phyloP scores from a whole-genome alignment of 768 basidiomycete species.

The Boletus eberwhitei region DNA sequence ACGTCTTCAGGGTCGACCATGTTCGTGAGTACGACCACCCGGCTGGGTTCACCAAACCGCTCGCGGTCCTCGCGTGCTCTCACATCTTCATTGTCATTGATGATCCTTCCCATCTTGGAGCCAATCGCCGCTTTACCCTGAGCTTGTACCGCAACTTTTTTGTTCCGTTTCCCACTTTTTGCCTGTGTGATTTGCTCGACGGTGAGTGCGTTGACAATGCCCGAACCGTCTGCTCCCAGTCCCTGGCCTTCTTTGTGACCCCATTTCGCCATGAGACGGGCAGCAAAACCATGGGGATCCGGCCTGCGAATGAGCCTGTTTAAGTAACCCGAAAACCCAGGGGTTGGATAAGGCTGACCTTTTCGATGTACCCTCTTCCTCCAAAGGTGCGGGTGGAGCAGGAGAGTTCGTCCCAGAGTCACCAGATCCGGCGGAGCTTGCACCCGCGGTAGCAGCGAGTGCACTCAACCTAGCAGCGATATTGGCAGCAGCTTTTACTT shows the following conservation, averaged over 20 bases:
- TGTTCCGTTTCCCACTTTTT: conserved; percentile 37
- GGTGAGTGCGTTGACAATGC: conserved; percentile 85
- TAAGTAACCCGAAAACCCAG: background rate
- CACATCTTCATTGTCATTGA: conserved; percentile 86
- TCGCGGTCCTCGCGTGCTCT: conserved; percentile 73
- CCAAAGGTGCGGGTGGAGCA: conserved; percentile 28
- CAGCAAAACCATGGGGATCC: conserved; percentile 75
- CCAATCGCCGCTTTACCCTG: conserved; percentile 41
- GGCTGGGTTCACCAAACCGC: conserved; percentile 84
- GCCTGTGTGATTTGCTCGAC: conserved; percentile 60
- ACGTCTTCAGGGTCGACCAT: conserved; percentile 84
- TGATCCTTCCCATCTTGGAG: conserved; percentile 81
- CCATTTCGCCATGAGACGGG: conserved; percentile 92
- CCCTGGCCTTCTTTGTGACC: conserved; percentile 95
- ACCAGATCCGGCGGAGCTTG: conserved; percentile 22
- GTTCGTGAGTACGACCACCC: conserved; percentile 86
- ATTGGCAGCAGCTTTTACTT: conserved; percentile 72
- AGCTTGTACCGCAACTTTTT: conserved; percentile 35
- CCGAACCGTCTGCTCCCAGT: conserved; percentile 76
- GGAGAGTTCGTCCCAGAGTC: conserved; percentile 24
- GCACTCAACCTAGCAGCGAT: conserved; percentile 75
- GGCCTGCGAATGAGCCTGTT: conserved; percentile 32
- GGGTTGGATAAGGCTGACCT: conserved; percentile 6
- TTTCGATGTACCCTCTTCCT: conserved; percentile 28
- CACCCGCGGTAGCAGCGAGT: conserved; percentile 37